A percentile compares a stretch with the other conserved stretches of the same genome.
phyloP scores from a whole-genome alignment of 345 rosid genomes.

The Nephelium lappaceum region DNA sequence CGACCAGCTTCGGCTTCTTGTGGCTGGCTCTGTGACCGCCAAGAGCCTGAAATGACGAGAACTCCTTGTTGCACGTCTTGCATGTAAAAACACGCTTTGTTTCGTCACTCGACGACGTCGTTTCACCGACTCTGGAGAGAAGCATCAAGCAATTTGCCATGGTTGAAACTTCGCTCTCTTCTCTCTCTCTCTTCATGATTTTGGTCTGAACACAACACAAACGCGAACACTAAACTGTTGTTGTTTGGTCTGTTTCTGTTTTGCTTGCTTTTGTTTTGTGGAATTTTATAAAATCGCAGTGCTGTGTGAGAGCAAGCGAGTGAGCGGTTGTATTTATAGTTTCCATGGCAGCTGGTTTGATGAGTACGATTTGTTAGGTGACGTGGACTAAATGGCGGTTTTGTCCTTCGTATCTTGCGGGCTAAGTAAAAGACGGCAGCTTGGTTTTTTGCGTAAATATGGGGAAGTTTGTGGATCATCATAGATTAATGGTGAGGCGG shows the following conservation, averaged over 20 bases:
- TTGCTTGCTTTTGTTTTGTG: not conserved
- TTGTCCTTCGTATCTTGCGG: constrained; percentile 24
- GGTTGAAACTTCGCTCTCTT: constrained; percentile 25
- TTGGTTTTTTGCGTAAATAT: constrained; percentile 22
- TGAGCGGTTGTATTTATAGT: constrained; percentile 5
- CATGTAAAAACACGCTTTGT: constrained; percentile 56
- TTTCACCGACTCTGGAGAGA: constrained; percentile 60
- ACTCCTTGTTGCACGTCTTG: constrained; percentile 83
- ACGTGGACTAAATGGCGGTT: constrained; percentile 27
- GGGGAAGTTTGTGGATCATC: not conserved
- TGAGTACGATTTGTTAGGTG: not conserved
- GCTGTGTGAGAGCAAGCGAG: not conserved
- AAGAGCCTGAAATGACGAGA: constrained; percentile 82
- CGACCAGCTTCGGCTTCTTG: constrained; percentile 51
- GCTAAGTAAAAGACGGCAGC: not conserved
- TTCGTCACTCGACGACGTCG: not conserved
- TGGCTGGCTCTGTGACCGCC: constrained; percentile 97
- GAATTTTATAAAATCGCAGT: too few species aligned
- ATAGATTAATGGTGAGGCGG: not conserved
- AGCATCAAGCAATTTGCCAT: constrained; percentile 69
- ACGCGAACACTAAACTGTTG: too few species aligned
- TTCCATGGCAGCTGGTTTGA: not conserved
- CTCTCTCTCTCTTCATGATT: constrained; percentile 54
- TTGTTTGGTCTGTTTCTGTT: not conserved
- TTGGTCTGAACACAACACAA: too few species aligned